A percentile compares a stretch with the other conserved stretches of the same genome.
Conservation (phyloP, 139 green algal genomes). For the Diplosphaera chodatii region DNA sequence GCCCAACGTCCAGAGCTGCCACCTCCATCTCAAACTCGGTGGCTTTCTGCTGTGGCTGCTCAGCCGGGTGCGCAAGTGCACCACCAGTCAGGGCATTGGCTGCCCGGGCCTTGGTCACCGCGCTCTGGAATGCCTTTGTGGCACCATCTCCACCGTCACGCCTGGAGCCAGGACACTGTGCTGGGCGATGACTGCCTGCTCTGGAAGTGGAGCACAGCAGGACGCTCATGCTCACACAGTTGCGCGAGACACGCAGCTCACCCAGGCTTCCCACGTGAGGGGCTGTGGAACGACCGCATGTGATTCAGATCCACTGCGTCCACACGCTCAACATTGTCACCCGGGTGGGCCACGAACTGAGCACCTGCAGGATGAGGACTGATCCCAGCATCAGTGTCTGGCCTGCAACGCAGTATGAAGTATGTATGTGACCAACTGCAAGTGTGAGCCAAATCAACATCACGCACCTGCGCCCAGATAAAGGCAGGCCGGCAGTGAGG, state of each 20-base stretch:
- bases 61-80: background rate
- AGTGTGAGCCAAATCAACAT: background rate
- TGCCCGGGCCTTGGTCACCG: background rate
- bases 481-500: constrained; percentile 8
- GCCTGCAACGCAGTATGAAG: too few relatives aligned
- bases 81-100: background rate
- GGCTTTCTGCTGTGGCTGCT: background rate
- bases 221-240: too few relatives aligned
- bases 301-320: constrained; percentile 7
- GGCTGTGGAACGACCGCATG: background rate
- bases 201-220: too few relatives aligned
- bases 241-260: background rate
- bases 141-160: too few relatives aligned
- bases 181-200: too few relatives aligned
- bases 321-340: constrained; percentile 22
- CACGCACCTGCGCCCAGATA: too few relatives aligned
- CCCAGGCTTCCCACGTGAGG: background rate
- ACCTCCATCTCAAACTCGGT: constrained; percentile 36
- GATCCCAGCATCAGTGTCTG: background rate
- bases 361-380: constrained; percentile 12
- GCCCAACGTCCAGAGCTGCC: constrained; percentile 34
- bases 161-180: too few relatives aligned
- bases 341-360: constrained; percentile 23
- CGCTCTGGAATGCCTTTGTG: background rate
- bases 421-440: too few relatives aligned